These are phyloP conservation scores for Gracilaria gracilis DNA, from an alignment of 23 red algal genomes.

Conservation along the genomic window DNA sequence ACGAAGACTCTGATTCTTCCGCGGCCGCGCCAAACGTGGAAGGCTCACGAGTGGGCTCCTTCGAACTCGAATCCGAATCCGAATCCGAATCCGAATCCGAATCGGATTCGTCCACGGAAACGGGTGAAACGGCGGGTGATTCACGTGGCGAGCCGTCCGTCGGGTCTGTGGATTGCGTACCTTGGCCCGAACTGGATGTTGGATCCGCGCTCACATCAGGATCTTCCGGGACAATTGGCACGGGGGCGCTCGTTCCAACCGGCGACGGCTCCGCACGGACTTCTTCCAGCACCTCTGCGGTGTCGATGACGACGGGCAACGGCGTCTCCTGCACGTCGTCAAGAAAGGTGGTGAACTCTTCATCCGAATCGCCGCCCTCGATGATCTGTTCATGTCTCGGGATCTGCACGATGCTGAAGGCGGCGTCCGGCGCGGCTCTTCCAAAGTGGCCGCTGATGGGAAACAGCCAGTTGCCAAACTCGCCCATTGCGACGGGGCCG, in stretches of 20 bases:
- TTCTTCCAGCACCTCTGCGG: neutral
- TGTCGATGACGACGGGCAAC: constrained; percentile 12
- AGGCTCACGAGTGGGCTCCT: neutral
- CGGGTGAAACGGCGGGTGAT: neutral
- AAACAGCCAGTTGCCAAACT: constrained; percentile 61
- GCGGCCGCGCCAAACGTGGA: constrained; percentile 30
- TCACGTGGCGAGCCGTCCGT: constrained; percentile 1
- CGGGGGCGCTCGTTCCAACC: constrained; percentile 38
- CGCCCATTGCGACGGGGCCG: constrained; percentile 44
- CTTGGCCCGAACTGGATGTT: neutral
- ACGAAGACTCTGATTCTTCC: neutral
- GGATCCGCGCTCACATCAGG: neutral
- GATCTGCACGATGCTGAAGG: constrained; percentile 34
- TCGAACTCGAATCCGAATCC: neutral
- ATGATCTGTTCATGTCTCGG: constrained; percentile 41
- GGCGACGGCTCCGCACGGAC: constrained; percentile 19
- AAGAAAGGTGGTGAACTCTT: constrained; percentile 33
- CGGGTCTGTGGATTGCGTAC: neutral
- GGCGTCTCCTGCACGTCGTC: constrained; percentile 29
- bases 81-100: neutral
- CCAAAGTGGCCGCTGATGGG: constrained; percentile 38
- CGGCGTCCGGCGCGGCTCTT: neutral
- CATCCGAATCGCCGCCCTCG: constrained; percentile 7
- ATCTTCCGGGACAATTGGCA: constrained; percentile 2
- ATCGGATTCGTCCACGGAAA: neutral